Evolutionary conservation across 768 basidiomycete genomes (phyloP), one percentile per base, ranked within the genome.

Genomic region (Collybiopsis confluens): DNA sequence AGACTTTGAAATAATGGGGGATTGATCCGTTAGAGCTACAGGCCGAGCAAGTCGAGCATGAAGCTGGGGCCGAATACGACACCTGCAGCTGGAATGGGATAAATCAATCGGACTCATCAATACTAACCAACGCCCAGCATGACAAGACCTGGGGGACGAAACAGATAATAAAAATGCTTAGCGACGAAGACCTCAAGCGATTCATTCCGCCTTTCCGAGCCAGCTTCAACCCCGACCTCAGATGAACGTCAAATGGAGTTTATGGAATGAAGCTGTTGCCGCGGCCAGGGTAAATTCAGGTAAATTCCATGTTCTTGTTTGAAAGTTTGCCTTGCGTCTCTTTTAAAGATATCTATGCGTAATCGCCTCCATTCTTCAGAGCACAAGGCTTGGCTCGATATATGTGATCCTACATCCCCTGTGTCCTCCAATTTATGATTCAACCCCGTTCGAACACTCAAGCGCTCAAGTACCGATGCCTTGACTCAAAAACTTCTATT

Each of bases 1-100:
- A 43, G 92, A 96, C 63, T 72, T 98, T 3, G 83, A 85, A 46
- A 90, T 92, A 0, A 69, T 93, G 88, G 87, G 75, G 80, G 0
- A 68, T 96, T 35, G 67, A 73, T 33, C 77, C 77, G 0, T 52
- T 56, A 5, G 75, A 77, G 43, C 68, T 78, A 10, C 59, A 63
- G n/a, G 54, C 65, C 10, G 57, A 64, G 3, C 68, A 74, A 26
- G 65, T 69, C 24, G 74, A 76, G 56, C 59, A 54, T 15, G 69
- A 71, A 54, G 6, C 35, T 38, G 9, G 23, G 18, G 60, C 64
- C 23, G 72, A 78, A 50, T 69, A 21, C 45, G 24, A 54, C 35
- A 47, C 74, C 0, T 77, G 72, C 57, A 76, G 74, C n/a, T n/a
- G n/a, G n/a, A 0, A 59, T 78, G 8, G 73, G 70, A 7, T 74